Evolutionary conservation across 2,329 filamentous ascomycete species (phyloP), one percentile per base, ranked within the genome.

Genomic region (Aspergillus sp.): DNA sequence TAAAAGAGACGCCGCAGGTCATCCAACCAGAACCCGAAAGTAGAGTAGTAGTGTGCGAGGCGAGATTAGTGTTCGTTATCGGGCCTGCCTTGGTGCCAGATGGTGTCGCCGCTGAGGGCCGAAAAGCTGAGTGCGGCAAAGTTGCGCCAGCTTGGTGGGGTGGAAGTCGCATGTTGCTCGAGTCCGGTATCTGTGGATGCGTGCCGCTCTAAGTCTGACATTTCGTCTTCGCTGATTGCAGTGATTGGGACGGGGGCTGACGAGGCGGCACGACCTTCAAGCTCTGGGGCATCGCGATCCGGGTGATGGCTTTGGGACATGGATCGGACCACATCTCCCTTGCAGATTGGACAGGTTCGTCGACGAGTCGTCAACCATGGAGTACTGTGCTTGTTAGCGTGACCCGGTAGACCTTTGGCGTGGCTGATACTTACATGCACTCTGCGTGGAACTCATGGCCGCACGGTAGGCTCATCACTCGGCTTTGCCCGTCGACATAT

Each of bases 341-440:
- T 99, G 81, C 95, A 99, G 63, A 99, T 98, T 0, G 95, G 95
- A 71, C 95, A 99, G n/a, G 95, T 99, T 65, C 95, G 89, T 66
- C 95, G 90, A 53, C 94, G 89, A 17, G 93, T 98, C 0, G 94
- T 97, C 56, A 99, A 83, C 95, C 95, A 99, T 2, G 95, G 95
- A 4, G 95, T 98, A 74, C 93, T 97, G 66, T 28, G 23, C 41
- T 13, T 30, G 23, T 68, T 64, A 72, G 72, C 70, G 61, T 43
- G 57, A 7, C 23, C 23, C 28, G 38, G 31, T 19, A 5, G 54
- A 28, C n/a, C 28, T 38, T 48, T 22, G 51, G 23, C 51, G 58
- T 46, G 17, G 17, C 28, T 23, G 41, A 50, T 54, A 90, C 93
- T 89, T 81, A 96, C 93, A 99, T 98, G 93, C 95, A 99, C 74